Conservation (phyloP, 768 basidiomycete species). For the Clavulina sp. region DNA sequence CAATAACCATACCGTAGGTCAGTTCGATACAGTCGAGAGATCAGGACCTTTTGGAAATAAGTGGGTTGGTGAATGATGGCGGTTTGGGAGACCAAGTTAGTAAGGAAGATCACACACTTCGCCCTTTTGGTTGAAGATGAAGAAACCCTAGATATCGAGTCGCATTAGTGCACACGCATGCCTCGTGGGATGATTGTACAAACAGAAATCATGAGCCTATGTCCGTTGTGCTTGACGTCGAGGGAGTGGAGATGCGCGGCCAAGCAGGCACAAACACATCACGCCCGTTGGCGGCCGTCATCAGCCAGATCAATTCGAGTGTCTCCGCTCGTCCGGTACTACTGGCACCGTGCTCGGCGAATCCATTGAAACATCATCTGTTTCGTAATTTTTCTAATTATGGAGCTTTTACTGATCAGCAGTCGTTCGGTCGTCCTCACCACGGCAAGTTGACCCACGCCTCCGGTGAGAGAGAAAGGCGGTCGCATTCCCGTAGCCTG, state of each 20-base stretch:
- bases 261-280: too few relatives aligned
- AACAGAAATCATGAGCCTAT: neutral
- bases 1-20: conserved; percentile 70
- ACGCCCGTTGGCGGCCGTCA: too few relatives aligned
- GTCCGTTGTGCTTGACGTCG: too few relatives aligned
- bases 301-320: too few relatives aligned
- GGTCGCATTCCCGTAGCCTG: too few relatives aligned
- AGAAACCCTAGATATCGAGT: conserved; percentile 80
- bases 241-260: too few relatives aligned
- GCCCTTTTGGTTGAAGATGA: conserved; percentile 98
- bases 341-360: too few relatives aligned
- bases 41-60: conserved; percentile 50
- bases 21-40: conserved; percentile 86
- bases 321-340: too few relatives aligned
- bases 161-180: neutral
- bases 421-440: too few relatives aligned
- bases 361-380: too few relatives aligned
- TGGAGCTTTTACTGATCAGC: neutral
- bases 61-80: neutral
- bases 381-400: neutral
- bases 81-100: neutral
- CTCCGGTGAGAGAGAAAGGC: too few relatives aligned
- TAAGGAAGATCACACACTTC: conserved; percentile 39
- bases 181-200: neutral
- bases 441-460: too few relatives aligned